These are phyloP conservation scores for Biscogniauxia mediterranea DNA, from an alignment of 2,329 filamentous ascomycete species.

Conservation along the genomic window DNA sequence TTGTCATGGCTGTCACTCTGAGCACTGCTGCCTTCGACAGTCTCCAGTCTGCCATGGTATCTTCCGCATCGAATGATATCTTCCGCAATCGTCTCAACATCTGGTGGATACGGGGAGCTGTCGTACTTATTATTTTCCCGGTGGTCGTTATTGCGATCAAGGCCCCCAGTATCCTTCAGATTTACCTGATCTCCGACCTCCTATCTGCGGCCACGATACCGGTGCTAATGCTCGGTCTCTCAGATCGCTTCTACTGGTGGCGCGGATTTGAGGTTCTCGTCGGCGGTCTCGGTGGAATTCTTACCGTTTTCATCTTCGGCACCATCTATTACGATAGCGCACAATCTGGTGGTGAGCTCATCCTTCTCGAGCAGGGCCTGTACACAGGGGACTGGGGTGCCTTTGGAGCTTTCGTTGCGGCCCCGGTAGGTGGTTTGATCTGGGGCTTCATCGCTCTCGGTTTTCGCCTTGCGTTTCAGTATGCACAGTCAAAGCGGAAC, in stretches of 20 bases:
- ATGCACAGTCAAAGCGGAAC: conserved; percentile 51
- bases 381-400: conserved; percentile 78
- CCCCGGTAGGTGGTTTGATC: conserved; percentile 71
- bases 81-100: conserved; percentile 80
- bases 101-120: conserved; percentile 67
- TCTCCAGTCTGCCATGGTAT: conserved; percentile 80
- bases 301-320: conserved; percentile 80
- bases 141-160: conserved; percentile 72
- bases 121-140: conserved; percentile 72
- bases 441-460: conserved; percentile 66
- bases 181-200: conserved; percentile 79
- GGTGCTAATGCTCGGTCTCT: conserved; percentile 70
- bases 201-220: conserved; percentile 76
- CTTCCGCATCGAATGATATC: conserved; percentile 79
- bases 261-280: conserved; percentile 77
- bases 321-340: conserved; percentile 73
- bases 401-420: conserved; percentile 80
- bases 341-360: conserved; percentile 60
- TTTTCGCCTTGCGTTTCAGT: conserved; percentile 60
- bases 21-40: conserved; percentile 78
- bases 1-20: conserved; percentile 77
- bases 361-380: conserved; percentile 70
- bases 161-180: conserved; percentile 72
- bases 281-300: conserved; percentile 72
- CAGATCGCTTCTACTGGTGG: conserved; percentile 67